Percentiles rank a stretch among this genome's conserved stretches.
Conservation (phyloP, 345 rosid genomes). For the Citrus australasica region DNA sequence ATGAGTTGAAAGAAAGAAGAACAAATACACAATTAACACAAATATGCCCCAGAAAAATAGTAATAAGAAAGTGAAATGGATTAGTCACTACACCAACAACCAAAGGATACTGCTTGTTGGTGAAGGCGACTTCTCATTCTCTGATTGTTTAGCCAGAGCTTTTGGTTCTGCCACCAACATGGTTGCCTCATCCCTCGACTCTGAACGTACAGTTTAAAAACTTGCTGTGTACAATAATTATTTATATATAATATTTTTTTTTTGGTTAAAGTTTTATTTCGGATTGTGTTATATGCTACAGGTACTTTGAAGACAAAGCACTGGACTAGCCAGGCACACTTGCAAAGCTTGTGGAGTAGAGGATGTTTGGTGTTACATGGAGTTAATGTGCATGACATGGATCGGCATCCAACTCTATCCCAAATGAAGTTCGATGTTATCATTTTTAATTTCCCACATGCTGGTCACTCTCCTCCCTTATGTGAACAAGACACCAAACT, state of each 20-base stretch:
- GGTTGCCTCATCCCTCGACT: slow-evolving; percentile 17
- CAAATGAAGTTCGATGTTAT: slow-evolving; percentile 12
- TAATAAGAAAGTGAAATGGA: neutral
- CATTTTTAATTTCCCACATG: slow-evolving; percentile 15
- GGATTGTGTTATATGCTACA: neutral
- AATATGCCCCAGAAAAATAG: neutral
- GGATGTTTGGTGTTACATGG: slow-evolving; percentile 5
- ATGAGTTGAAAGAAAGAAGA: too few species aligned
- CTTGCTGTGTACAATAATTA: too few species aligned
- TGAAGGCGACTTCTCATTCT: slow-evolving; percentile 23
- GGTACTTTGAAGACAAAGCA: neutral
- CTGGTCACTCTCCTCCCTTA: neutral
- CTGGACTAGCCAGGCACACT: neutral
- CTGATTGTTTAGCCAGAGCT: slow-evolving; percentile 5
- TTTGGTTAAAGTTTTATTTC: too few species aligned
- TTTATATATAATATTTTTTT: too few species aligned
- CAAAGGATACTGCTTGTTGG: slow-evolving; percentile 20
- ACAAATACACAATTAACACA: too few species aligned
- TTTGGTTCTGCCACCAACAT: slow-evolving; percentile 17
- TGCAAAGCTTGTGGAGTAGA: neutral
- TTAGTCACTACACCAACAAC: neutral
- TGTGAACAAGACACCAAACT: neutral
- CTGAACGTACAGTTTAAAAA: neutral
- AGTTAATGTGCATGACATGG: neutral
- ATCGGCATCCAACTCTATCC: neutral